phyloP scores from a whole-genome alignment of 2,329 filamentous ascomycete species.

The Aureobasidium sp. region DNA sequence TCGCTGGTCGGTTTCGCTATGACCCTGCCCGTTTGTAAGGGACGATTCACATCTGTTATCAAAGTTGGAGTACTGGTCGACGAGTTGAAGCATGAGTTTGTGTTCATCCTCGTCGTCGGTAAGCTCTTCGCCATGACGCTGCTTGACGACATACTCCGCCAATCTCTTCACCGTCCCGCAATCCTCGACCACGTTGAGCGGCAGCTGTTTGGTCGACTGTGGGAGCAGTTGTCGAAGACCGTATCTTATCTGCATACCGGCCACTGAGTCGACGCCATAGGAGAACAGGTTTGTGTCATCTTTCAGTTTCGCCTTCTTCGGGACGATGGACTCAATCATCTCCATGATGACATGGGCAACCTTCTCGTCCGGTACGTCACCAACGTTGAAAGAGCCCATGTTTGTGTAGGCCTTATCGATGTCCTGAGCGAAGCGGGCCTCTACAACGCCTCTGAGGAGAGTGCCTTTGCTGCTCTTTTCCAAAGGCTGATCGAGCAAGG shows the following conservation, averaged over 20 bases:
- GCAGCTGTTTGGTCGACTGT: conserved; percentile 34
- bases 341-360: conserved; percentile 29
- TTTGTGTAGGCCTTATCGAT: conserved; percentile 43
- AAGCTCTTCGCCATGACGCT: conserved; percentile 31
- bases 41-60: conserved; percentile 16
- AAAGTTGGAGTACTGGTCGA: conserved; percentile 44
- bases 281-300: conserved; percentile 48
- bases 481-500: conserved; percentile 32
- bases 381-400: conserved; percentile 18
- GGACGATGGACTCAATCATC: conserved; percentile 24
- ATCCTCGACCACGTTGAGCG: conserved; percentile 55
- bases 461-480: conserved; percentile 60
- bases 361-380: conserved; percentile 28
- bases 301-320: conserved; percentile 20
- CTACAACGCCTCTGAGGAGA: conserved; percentile 46
- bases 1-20: conserved; percentile 18
- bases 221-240: conserved; percentile 33
- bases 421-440: conserved; percentile 40
- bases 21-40: conserved; percentile 3
- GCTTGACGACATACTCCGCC: conserved; percentile 33
- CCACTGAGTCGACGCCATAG: conserved; percentile 55
- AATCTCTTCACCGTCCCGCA: conserved; percentile 46
- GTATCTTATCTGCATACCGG: conserved; percentile 47
- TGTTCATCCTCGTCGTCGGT: conserved; percentile 31
- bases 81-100: conserved; percentile 39